Base-by-base conservation (phyloP, 192 early-diverging fungal species). In the Coemansia sp. region DNA sequence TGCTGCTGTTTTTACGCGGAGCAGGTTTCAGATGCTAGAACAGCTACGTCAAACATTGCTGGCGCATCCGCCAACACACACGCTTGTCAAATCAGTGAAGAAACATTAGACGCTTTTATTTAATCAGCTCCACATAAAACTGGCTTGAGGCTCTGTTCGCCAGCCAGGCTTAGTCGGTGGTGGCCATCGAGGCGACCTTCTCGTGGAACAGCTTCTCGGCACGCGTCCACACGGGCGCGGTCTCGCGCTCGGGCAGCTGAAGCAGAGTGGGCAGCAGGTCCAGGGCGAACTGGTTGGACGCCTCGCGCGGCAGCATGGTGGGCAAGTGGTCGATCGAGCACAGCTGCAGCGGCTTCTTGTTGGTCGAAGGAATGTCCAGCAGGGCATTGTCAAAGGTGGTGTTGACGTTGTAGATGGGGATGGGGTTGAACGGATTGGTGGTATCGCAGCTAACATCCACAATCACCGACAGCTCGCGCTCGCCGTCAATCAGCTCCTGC, bases 321-420 rank as follows among this genome's bases (percentile, higher is more conserved):
- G 95, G 95, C 63, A 98, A 78, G 60, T 98, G 95, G 72, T 98
- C 95, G 54, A 98, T 98, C 9, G 94, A 89, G 64, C 93, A 85
- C 22, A 98, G 87, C 26, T 95, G 88, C 69, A 96, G 64, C 14
- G 90, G 87, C 45, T 79, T 53, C 19, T 72, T 44, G 18, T 78
- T 84, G n/a, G 55, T 9, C 1, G 57, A 50, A 35, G 22, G n/a
- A 13, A 96, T 86, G 29, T 63, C 65, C 35, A 94, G 78, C 13
- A 87, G 84, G 25, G 95, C 92, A 29, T 93, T 86, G 63, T 94
- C 91, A 72, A 98, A 98, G 22, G 94, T 96, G 18, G 95, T 95
- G 76, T 87, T 85, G 64, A 86, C 77, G 49, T 72, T 80, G 81
- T 98, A 98, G 47, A 98, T 83, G 29, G 94, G 95, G 56, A 98